Conservation (phyloP, 108 stramenopile genomes). For the Schizochytrium sp. region DNA sequence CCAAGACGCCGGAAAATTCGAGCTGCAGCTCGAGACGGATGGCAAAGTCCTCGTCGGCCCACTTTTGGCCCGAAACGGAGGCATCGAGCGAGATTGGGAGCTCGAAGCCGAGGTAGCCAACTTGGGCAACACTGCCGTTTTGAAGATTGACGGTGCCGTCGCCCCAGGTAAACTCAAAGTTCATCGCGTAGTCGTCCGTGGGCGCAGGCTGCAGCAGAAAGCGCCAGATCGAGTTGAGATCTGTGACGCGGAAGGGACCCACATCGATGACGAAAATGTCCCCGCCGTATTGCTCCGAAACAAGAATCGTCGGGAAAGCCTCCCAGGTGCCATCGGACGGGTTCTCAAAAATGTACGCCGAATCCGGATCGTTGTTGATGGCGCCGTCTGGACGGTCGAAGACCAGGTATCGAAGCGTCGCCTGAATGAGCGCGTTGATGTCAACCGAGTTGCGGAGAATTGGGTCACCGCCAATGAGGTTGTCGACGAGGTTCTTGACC, state of each 20-base stretch:
- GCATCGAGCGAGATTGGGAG: background rate
- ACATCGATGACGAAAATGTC: background rate
- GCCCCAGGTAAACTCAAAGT: background rate
- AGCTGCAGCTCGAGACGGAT: background rate
- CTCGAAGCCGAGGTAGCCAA: background rate
- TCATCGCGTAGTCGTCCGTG: background rate
- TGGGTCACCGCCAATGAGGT: background rate
- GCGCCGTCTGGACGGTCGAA: background rate
- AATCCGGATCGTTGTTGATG: background rate
- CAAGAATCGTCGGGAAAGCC: background rate
- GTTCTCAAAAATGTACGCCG: too few relatives aligned
- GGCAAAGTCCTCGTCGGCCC: background rate
- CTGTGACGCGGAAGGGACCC: background rate
- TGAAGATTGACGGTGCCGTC: background rate
- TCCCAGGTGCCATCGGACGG: background rate
- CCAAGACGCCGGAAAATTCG: background rate
- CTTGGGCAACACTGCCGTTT: background rate
- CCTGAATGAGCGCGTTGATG: background rate
- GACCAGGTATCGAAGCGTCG: background rate
- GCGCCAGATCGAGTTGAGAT: background rate
- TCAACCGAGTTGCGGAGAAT: background rate
- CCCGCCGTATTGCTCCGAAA: background rate
- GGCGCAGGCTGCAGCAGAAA: background rate
- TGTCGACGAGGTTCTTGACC: background rate
- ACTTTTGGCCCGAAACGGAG: background rate